These are phyloP conservation scores for Globisporangium heterothallicum DNA, from an alignment of 352 stramenopile species.

Conservation along the genomic window DNA sequence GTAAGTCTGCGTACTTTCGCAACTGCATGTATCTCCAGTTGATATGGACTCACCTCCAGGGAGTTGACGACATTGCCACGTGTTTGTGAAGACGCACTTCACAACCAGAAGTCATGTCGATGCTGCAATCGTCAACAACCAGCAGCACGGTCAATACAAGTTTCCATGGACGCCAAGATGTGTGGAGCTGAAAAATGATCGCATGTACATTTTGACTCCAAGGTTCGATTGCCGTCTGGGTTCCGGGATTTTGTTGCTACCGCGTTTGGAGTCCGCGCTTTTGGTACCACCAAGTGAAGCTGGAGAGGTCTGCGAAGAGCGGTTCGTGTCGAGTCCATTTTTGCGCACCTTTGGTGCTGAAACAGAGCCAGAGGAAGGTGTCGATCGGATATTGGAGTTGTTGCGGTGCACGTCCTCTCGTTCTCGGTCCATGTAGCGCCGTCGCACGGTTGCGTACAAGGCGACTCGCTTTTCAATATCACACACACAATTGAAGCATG, in stretches of 20 bases:
- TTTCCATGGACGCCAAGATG: background rate
- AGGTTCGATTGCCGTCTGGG: background rate
- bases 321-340: background rate
- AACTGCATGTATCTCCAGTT: background rate
- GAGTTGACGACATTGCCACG: constrained; percentile 28
- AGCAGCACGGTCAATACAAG: background rate
- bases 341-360: constrained; percentile 10
- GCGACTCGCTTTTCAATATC: constrained; percentile 27
- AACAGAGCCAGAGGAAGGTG: too few species aligned
- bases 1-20: background rate
- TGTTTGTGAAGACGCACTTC: constrained; percentile 35
- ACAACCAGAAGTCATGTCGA: constrained; percentile 32
- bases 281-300: background rate
- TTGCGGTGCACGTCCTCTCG: constrained; percentile 19
- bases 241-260: background rate
- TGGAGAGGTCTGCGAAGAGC: too few species aligned
- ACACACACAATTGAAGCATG: background rate
- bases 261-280: background rate
- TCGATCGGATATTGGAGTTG: background rate
- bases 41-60: constrained; percentile 37
- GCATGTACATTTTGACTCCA: background rate
- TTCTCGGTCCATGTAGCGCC: constrained; percentile 58
- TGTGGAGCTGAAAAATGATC: background rate
- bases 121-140: constrained; percentile 11
- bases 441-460: constrained; percentile 45